Evolutionary conservation across 768 basidiomycete genomes (phyloP), one percentile per base, ranked within the genome.

Genomic region (Mycena albidolilacea): DNA sequence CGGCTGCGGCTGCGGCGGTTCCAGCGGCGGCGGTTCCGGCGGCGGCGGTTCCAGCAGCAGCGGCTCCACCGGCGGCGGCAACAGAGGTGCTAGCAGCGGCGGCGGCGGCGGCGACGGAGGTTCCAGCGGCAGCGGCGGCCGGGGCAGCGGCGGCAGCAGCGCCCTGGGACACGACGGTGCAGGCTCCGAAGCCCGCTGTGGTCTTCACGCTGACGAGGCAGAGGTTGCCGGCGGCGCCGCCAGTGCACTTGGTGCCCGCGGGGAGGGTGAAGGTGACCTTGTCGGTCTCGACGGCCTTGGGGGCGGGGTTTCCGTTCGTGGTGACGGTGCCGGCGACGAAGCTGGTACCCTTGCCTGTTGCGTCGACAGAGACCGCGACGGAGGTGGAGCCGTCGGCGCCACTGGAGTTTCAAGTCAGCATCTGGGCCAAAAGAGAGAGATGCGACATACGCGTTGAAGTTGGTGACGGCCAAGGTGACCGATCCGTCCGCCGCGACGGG

Each of bases 201-300:
- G 88, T 87, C 54, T 80, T 84, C 75, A 90, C 87, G 38, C 87
- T 85, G 52, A 85, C 87, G 68, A 91, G 81, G 79, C 90, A 91
- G 37, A 83, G 81, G 78, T 88, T 82, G 2, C 81, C 79, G 7
- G 79, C 69, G 0, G 79, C 41, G 46, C 90, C 90, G 67, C 90
- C 90, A 14, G 85, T 82, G 78, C 90, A 91, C 65, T 79, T 85
- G 5, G 86, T 88, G 23, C 84, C 85, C 23, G 86, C 79, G 3
- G 90, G 89, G 38, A 91, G 82, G 67, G 82, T 72, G 57, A 85
- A 88, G 0, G 79, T 79, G 62, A 90, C 77, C 69, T 81, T 77
- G 69, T 87, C 81, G 38, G 86, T 83, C 43, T 84, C 83, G 19
- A 79, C 76, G 19, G 41, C 70, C 6, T 69, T 78, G 14, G 89